phyloP scores from a whole-genome alignment of 2,329 filamentous ascomycete species.

The Lachnellula arida region DNA sequence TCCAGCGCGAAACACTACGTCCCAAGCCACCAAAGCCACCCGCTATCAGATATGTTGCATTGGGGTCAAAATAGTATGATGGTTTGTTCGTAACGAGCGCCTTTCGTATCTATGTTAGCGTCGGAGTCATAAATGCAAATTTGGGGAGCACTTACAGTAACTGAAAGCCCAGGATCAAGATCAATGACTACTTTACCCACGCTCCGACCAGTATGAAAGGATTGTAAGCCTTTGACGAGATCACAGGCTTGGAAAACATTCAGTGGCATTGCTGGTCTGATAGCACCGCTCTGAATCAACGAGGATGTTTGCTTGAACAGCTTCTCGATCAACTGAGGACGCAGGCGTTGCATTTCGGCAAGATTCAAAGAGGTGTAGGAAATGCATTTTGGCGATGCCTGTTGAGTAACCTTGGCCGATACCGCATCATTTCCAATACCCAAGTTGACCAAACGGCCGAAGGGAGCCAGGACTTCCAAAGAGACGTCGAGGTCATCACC shows the following conservation, averaged over 20 bases:
- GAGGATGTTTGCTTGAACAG: not conserved
- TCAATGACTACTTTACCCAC: constrained; percentile 14
- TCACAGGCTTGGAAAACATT: constrained; percentile 7
- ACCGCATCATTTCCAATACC: constrained; percentile 32
- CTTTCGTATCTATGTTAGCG: not conserved
- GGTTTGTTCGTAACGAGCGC: not conserved
- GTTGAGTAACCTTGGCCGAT: too few species aligned
- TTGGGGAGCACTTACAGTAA: constrained; percentile 18
- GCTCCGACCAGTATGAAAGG: constrained; percentile 14
- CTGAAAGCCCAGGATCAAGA: not conserved
- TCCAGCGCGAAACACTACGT: constrained; percentile 18
- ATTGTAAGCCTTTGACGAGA: constrained; percentile 10
- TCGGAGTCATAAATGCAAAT: not conserved
- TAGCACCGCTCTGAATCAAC: not conserved
- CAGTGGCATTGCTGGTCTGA: not conserved
- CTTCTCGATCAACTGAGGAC: not conserved
- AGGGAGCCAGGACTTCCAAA: constrained; percentile 38
- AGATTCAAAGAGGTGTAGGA: too few species aligned
- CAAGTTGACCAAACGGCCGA: constrained; percentile 32
- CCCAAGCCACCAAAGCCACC: constrained; percentile 31
- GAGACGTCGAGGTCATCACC: constrained; percentile 35
- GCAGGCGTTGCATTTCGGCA: too few species aligned
- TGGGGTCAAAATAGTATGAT: constrained; percentile 11
- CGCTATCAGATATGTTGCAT: constrained; percentile 25
- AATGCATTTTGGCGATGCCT: too few species aligned